Evolutionary conservation across 2,329 filamentous ascomycete species (phyloP), one percentile per base, ranked within the genome.

Genomic region (Paecilomyces niveus): DNA sequence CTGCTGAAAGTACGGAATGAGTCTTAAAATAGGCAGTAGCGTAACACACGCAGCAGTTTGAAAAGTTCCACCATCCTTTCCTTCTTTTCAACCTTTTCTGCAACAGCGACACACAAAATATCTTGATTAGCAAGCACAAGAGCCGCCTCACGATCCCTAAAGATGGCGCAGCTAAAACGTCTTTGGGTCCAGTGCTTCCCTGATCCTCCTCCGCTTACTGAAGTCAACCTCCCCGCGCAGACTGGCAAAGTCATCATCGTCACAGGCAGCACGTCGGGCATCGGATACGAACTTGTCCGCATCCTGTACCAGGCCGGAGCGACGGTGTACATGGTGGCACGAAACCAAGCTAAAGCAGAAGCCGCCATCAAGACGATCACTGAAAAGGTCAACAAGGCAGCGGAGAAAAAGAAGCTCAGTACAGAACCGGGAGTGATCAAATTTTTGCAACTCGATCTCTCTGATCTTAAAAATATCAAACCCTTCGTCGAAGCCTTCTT

Each of bases 281-380:
- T 82, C 70, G 62, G 78, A 76, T 76, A 78, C 45, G 80, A 84
- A 62, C 73, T 85, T 26, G 73, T 72, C 24, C 76, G 77, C 45
- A 75, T 85, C 2, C 73, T 85, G n/a, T 85, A 84, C 68, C 68
- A 71, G 9, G 76, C 74, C 52, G 80, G 83, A 56, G 53, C 15
- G 10, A 56, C 18, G 4, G 35, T 61, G n/a, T 59, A 57, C 7
- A 39, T 61, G 10, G 59, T 54, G 8, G 58, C 54, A 1, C 54
- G 59, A 7, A 57, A 54, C 13, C 54, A 61, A 49, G 39, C 55
- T 2, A 61, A 53, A 49, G 59, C 58, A 22, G 35, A 54, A 24
- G 15, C 18, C 13, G 59, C 59, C 3, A 59, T 61, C 39, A 51
- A 51, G 18, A 10, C 10, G 7, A 51, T 51, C 24, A 15, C 18